These are phyloP conservation scores for Sporobolomyces phaffii DNA, from an alignment of 768 basidiomycete species.

Conservation along the genomic window DNA sequence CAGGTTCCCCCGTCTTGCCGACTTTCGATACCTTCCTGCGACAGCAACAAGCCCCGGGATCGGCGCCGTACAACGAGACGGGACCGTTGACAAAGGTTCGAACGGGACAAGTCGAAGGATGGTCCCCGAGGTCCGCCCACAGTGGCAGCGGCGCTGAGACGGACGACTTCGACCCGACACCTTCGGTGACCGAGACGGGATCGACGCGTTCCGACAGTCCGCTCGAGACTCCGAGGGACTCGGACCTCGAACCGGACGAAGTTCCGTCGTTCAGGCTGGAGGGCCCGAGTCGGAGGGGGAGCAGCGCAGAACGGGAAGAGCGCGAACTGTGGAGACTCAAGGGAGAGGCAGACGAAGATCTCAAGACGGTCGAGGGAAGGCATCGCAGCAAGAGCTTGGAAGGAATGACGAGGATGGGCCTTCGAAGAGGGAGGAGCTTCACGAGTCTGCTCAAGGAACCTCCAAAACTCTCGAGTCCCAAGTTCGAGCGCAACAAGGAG, in stretches of 20 bases:
- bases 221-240: conserved; percentile 16
- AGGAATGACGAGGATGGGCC: conserved; percentile 28
- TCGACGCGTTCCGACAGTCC: conserved; percentile 24
- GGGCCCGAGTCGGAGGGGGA: conserved; percentile 18
- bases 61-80: too few relatives aligned
- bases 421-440: conserved; percentile 33
- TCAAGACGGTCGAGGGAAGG: conserved; percentile 7
- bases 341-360: conserved; percentile 6
- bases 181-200: conserved; percentile 14
- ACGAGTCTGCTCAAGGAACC: conserved; percentile 26
- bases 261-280: conserved; percentile 2
- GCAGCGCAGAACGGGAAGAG: conserved; percentile 14
- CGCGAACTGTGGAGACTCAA: conserved; percentile 20
- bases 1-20: conserved; percentile 19
- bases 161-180: background rate
- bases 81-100: background rate
- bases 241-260: conserved; percentile 4
- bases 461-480: background rate
- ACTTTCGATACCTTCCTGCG: background rate
- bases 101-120: background rate
- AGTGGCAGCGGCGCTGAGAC: background rate
- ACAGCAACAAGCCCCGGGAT: too few relatives aligned
- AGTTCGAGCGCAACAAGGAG: conserved; percentile 15
- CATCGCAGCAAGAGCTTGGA: conserved; percentile 26
- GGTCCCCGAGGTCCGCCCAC: background rate